Conservation (phyloP, 2,329 filamentous ascomycete species). For the Botryotinia convoluta region DNA sequence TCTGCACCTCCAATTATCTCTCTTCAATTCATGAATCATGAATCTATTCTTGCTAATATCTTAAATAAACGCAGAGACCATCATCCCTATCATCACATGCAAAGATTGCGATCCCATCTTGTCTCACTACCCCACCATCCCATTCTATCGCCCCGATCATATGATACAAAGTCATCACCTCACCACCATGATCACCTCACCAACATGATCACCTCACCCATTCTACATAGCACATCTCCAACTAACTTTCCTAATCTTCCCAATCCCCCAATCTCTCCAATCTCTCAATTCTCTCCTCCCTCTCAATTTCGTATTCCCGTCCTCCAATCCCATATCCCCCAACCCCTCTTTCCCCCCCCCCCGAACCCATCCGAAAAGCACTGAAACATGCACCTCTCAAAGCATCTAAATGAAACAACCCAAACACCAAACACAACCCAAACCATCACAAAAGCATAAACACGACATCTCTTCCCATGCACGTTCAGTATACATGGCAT, state of each 20-base stretch:
- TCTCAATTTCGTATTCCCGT: neutral
- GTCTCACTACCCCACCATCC: slow-evolving; percentile 19
- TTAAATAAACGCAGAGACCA: neutral
- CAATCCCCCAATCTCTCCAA: neutral
- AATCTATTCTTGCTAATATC: neutral
- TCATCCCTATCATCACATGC: slow-evolving; percentile 7
- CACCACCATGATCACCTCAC: neutral
- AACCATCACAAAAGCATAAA: slow-evolving; percentile 10
- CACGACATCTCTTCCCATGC: slow-evolving; percentile 13
- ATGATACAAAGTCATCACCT: slow-evolving; percentile 17
- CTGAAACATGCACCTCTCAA: slow-evolving; percentile 14
- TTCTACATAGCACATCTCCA: neutral
- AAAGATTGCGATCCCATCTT: neutral
- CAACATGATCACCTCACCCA: neutral
- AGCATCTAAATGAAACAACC: slow-evolving; percentile 15
- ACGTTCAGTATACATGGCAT: slow-evolving; percentile 6
- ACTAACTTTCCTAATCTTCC: too few relatives aligned
- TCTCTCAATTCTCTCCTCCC: neutral
- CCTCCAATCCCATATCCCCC: neutral
- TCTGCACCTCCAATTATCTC: slow-evolving; percentile 5
- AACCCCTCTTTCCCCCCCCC: neutral
- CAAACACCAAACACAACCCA: slow-evolving; percentile 9
- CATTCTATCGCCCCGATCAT: slow-evolving; percentile 4
- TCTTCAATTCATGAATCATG: neutral
- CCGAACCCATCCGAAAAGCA: slow-evolving; percentile 1